phyloP scores from a whole-genome alignment of 129 eudicot genomes.

The Chrysanthemum lavandulifolium region DNA sequence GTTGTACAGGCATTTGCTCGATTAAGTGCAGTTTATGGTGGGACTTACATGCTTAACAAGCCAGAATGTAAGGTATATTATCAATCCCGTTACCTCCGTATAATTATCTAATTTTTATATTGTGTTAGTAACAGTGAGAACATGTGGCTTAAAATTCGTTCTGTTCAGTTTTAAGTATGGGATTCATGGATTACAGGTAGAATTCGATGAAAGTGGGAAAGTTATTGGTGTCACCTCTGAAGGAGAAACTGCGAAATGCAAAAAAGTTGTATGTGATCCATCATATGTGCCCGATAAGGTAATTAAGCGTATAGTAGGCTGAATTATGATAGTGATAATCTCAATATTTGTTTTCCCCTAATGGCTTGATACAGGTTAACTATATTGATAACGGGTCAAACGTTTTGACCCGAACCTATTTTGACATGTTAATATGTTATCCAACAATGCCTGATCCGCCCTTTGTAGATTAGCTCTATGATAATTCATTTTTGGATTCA shows the following conservation, averaged over 20 bases:
- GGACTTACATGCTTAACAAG: slow-evolving; percentile 97
- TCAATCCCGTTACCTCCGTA: not conserved
- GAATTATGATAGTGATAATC: not conserved
- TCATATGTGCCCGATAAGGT: slow-evolving; percentile 83
- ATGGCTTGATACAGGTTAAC: too few species aligned
- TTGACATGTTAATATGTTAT: too few species aligned
- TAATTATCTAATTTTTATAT: not conserved
- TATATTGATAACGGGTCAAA: too few species aligned
- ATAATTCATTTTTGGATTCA: not conserved
- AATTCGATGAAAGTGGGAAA: slow-evolving; percentile 70
- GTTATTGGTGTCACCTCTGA: slow-evolving; percentile 85
- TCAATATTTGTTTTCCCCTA: not conserved
- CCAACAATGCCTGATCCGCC: too few species aligned
- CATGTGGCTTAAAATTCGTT: too few species aligned
- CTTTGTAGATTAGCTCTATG: not conserved
- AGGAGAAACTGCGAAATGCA: slow-evolving; percentile 98
- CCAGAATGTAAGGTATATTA: slow-evolving; percentile 74
- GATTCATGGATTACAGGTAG: slow-evolving; percentile 50
- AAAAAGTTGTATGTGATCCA: slow-evolving; percentile 97
- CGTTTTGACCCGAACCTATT: too few species aligned
- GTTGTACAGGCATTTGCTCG: slow-evolving; percentile 99
- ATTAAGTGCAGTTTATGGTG: slow-evolving; percentile 99
- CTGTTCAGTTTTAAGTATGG: not conserved
- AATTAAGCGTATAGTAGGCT: slow-evolving; percentile 8
- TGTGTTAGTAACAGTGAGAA: too few species aligned